A percentile compares a stretch with the other conserved stretches of the same genome.
These are phyloP conservation scores for Xylaria cubensis DNA, from an alignment of 495 filamentous ascomycete genomes.

Conservation along the genomic window DNA sequence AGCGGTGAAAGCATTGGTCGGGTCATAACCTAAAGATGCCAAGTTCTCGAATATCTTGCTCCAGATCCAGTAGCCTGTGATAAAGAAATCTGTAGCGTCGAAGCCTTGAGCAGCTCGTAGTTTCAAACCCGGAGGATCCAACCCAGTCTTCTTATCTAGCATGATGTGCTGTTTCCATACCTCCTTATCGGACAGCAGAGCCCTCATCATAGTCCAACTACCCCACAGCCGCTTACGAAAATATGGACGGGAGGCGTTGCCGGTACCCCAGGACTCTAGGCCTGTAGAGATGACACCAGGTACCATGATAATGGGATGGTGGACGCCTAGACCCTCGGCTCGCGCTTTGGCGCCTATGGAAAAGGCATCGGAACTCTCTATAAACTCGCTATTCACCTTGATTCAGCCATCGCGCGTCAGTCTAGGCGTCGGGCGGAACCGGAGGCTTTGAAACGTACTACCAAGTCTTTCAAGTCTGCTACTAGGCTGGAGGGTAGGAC, in stretches of 20 bases:
- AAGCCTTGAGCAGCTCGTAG: constrained; percentile 95
- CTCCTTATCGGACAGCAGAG: constrained; percentile 89
- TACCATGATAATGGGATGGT: constrained; percentile 94
- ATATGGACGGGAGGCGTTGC: constrained; percentile 79
- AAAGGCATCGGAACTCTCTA: constrained; percentile 89
- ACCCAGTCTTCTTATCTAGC: constrained; percentile 87
- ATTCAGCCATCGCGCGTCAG: constrained; percentile 41
- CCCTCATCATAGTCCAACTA: constrained; percentile 97
- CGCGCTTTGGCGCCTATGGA: constrained; percentile 82
- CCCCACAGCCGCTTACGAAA: constrained; percentile 95
- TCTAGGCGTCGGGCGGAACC: neutral
- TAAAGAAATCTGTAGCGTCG: constrained; percentile 97
- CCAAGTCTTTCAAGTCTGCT: constrained; percentile 80
- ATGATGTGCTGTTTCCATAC: constrained; percentile 96
- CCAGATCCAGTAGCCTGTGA: constrained; percentile 96
- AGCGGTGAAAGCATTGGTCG: constrained; percentile 92
- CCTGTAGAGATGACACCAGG: constrained; percentile 98
- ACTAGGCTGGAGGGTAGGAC: constrained; percentile 82
- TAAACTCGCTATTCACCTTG: constrained; percentile 84
- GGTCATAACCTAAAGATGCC: constrained; percentile 94
- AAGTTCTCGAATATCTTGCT: constrained; percentile 97
- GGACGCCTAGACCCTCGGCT: constrained; percentile 79
- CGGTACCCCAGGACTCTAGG: constrained; percentile 94
- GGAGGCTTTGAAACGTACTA: constrained; percentile 57
- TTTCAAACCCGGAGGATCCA: constrained; percentile 93